A percentile compares a stretch with the other conserved stretches of the same genome.
These are phyloP conservation scores for Clonostachys rosea DNA, from an alignment of 2,329 filamentous ascomycete genomes.

Conservation along the genomic window DNA sequence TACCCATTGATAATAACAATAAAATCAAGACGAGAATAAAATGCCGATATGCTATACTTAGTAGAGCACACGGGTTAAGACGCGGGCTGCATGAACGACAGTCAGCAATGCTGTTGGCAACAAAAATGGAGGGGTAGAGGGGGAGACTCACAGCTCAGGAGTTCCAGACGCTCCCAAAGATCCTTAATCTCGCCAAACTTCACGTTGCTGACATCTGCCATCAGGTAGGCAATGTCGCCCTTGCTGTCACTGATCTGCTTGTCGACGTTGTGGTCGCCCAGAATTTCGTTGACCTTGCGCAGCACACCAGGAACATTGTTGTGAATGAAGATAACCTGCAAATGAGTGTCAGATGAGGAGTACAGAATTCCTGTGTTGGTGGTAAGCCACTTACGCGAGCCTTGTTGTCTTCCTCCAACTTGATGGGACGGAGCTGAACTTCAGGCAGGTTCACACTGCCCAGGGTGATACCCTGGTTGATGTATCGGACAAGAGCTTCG, in stretches of 20 bases:
- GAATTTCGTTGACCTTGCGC: slow-evolving; percentile 89
- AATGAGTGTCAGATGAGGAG: background rate
- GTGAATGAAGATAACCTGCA: slow-evolving; percentile 86
- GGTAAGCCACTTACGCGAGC: slow-evolving; percentile 55
- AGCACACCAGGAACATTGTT: slow-evolving; percentile 94
- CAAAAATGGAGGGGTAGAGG: background rate
- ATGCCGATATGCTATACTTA: slow-evolving; percentile 14
- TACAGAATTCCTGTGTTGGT: background rate
- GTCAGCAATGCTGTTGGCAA: background rate
- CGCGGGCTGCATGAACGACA: slow-evolving; percentile 26
- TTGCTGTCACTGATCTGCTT: slow-evolving; percentile 97
- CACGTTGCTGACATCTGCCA: slow-evolving; percentile 94
- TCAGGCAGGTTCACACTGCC: slow-evolving; percentile 98
- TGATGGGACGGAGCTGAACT: slow-evolving; percentile 83
- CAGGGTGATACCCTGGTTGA: slow-evolving; percentile 89
- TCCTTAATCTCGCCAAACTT: slow-evolving; percentile 77
- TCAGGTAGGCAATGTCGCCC: slow-evolving; percentile 92
- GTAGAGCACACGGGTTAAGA: slow-evolving; percentile 42
- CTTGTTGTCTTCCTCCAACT: slow-evolving; percentile 82
- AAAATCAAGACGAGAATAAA: background rate
- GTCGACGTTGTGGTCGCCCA: slow-evolving; percentile 95
- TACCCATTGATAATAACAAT: background rate
- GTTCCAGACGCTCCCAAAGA: slow-evolving; percentile 78
- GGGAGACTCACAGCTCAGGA: slow-evolving; percentile 63
- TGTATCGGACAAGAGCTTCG: slow-evolving; percentile 84